These are phyloP conservation scores for sweet orange (Citrus sinensis) DNA, from an alignment of 345 rosid genomes.

Conservation along the genomic window DVS_A1.0 CM039162.1:20638501-20639000, in stretches of 20 bases:
- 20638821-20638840: no score
- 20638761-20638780: not conserved
- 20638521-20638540: constrained; percentile 63
- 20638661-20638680: constrained; percentile 58
- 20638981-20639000: no score
- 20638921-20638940: no score
- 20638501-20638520: constrained; percentile 40
- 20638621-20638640: not conserved
- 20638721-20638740: not conserved
- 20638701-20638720: constrained; percentile 40
- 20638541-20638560: constrained; percentile 62
- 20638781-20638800: not conserved
- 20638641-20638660: not conserved
- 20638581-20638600: no score
- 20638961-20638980: no score
- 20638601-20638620: no score
- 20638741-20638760: not conserved
- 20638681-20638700: constrained; percentile 42
- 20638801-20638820: no score
- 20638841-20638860: no score
- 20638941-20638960: no score
- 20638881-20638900: no score
- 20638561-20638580: not conserved
- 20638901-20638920: no score
- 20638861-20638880: no score